Percentiles rank a stretch among this genome's conserved stretches.
Conservation (phyloP, 495 filamentous ascomycete species). For the Aspergillus campestris region DNA sequence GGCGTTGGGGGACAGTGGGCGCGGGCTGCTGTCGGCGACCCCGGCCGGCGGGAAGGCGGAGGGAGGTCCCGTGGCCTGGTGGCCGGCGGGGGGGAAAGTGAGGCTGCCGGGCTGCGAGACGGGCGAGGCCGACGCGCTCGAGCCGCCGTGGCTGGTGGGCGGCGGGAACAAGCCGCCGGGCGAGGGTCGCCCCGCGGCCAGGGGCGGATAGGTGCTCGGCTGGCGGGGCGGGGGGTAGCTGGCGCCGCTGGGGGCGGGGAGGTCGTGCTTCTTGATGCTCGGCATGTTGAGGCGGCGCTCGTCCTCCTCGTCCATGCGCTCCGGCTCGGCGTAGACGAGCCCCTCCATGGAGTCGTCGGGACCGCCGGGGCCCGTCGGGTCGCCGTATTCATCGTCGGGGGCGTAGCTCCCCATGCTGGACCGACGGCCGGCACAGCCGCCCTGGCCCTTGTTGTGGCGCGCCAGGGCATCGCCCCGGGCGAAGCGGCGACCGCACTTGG, state of each 20-base stretch:
- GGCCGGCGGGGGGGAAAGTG: slow-evolving; percentile 39
- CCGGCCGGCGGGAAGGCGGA: slow-evolving; percentile 61
- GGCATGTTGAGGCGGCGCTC: slow-evolving; percentile 54
- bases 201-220: slow-evolving; percentile 72
- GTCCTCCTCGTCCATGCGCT: slow-evolving; percentile 60
- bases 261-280: slow-evolving; percentile 63
- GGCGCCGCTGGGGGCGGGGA: slow-evolving; percentile 34
- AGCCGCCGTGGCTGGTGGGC: slow-evolving; percentile 37
- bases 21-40: slow-evolving; percentile 74
- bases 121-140: slow-evolving; percentile 43
- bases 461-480: slow-evolving; percentile 92
- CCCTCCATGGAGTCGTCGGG: slow-evolving; percentile 73
- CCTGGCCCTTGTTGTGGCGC: slow-evolving; percentile 90
- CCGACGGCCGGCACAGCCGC: slow-evolving; percentile 85
- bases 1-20: slow-evolving; percentile 71
- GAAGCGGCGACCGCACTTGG: slow-evolving; percentile 88
- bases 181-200: slow-evolving; percentile 39
- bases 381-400: slow-evolving; percentile 66
- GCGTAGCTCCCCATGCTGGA: slow-evolving; percentile 81
- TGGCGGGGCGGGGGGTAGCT: slow-evolving; percentile 51
- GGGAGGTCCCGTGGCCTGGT: slow-evolving; percentile 8
- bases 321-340: slow-evolving; percentile 54
- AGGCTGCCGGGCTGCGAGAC: slow-evolving; percentile 42
- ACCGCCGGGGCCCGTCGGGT: slow-evolving; percentile 28
- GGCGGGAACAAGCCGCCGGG: slow-evolving; percentile 55